Evolutionary conservation across 75 land plant genomes (phyloP).

Genomic region (Sequoia sempervirens): DNA sequence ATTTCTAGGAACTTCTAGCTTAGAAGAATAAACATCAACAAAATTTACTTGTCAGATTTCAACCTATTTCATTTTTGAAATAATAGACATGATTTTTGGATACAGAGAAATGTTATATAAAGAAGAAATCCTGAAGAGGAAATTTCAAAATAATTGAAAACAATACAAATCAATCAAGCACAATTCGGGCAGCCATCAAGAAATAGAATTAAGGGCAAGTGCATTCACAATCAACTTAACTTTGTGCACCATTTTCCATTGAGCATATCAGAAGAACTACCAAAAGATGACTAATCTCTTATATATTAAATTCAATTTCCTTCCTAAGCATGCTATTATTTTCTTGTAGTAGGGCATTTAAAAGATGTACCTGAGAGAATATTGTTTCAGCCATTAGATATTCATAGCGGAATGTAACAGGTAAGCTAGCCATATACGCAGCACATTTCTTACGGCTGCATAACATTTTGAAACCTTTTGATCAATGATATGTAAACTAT

Average conservation of each 20-base stretch:
- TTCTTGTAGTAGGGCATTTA: not conserved
- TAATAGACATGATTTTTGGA: not conserved
- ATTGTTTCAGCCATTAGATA: conserved; percentile 98
- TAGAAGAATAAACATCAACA: not conserved
- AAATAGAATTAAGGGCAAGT: not conserved
- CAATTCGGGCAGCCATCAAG: not conserved
- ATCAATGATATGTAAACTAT: not conserved
- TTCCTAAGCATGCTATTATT: not conserved
- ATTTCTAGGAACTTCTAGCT: too few species aligned
- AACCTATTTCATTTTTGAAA: not conserved
- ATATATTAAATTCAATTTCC: not conserved
- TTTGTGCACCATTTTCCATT: not conserved
- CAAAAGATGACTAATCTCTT: not conserved
- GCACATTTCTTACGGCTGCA: conserved; percentile 98
- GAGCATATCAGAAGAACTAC: not conserved
- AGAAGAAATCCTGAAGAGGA: not conserved
- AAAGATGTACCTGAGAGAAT: conserved; percentile 72
- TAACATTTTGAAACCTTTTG: conserved; percentile 22
- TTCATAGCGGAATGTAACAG: conserved; percentile 95
- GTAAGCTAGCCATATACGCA: conserved; percentile 82
- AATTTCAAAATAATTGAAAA: not conserved
- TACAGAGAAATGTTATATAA: not conserved
- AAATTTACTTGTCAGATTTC: not conserved
- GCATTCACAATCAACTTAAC: not conserved
- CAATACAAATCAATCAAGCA: not conserved